A percentile compares a stretch with the other conserved stretches of the same genome.
Conservation (phyloP, 352 stramenopile genomes). For the Globisporangium apiculatum region DNA sequence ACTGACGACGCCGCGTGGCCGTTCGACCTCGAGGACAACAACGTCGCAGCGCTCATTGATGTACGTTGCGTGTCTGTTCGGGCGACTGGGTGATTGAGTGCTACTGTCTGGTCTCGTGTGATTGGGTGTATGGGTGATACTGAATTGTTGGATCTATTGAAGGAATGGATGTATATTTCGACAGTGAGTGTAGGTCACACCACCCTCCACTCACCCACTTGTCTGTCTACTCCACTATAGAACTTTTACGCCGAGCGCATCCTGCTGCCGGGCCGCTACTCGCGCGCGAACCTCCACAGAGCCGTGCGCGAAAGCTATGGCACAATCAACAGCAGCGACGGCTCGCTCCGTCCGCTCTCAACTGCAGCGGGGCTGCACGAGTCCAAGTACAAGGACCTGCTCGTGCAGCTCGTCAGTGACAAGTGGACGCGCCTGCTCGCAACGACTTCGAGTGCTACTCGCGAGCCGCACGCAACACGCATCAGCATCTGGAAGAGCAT, state of each 20-base stretch:
- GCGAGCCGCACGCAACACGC: constrained; percentile 7
- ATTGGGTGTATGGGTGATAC: background rate
- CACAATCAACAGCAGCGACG: constrained; percentile 15
- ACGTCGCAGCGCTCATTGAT: constrained; percentile 32
- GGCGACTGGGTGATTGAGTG: no score
- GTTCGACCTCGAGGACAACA: constrained; percentile 46
- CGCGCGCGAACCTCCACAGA: constrained; percentile 54
- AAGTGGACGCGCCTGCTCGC: no score
- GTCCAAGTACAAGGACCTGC: constrained; percentile 58
- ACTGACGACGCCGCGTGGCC: constrained; percentile 45
- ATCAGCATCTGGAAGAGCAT: constrained; percentile 60
- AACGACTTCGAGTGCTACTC: no score
- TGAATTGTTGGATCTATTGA: background rate
- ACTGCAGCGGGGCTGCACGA: constrained; percentile 20
- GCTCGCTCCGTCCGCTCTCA: no score
- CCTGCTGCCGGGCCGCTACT: constrained; percentile 58
- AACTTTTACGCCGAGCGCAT: constrained; percentile 55
- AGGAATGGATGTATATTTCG: background rate
- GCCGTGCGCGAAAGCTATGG: constrained; percentile 41
- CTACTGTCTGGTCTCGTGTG: background rate
- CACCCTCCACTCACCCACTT: no score
- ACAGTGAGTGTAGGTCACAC: background rate
- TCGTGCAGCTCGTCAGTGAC: constrained; percentile 37
- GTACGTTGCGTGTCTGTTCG: constrained; percentile 11
- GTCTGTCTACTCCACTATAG: constrained; percentile 5